Percentiles rank a stretch among this genome's conserved stretches.
Conservation (phyloP, 306 rosid genomes). For the Arachis hypogaea region DNA sequence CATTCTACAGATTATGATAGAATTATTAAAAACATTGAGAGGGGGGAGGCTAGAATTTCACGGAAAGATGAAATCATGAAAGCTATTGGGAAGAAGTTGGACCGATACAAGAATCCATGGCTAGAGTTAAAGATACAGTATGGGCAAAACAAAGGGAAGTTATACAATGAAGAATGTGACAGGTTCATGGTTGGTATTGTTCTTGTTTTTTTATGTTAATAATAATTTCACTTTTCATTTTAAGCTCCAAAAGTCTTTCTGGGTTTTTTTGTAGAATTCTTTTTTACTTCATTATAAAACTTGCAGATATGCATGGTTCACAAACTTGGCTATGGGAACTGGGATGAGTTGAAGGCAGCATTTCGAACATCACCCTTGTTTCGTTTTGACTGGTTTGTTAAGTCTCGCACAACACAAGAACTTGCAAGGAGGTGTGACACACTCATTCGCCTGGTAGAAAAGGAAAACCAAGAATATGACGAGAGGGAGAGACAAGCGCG, state of each 20-base stretch:
- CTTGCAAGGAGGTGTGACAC: conserved; percentile 99
- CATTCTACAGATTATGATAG: conserved; percentile 81
- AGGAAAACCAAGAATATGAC: conserved; percentile 97
- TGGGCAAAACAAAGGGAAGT: conserved; percentile 98
- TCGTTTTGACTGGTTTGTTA: conserved; percentile 99
- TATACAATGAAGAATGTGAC: conserved; percentile 99
- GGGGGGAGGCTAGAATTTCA: conserved; percentile 99
- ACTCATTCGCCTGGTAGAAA: conserved; percentile 88
- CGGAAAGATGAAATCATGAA: conserved; percentile 99
- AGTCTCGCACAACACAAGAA: conserved; percentile 99
- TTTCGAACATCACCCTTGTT: conserved; percentile 96
- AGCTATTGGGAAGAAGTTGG: conserved; percentile 97
- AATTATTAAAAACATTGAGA: conserved; percentile 94
- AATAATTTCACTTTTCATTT: not conserved
- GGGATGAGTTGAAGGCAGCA: conserved; percentile 99
- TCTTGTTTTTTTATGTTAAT: not conserved
- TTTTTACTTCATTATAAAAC: not conserved
- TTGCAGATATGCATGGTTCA: conserved; percentile 96
- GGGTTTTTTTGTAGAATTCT: not conserved
- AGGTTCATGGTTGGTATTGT: conserved; percentile 78
- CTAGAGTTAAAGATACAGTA: conserved; percentile 92
- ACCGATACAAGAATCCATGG: conserved; percentile 99
- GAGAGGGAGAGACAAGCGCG: conserved; percentile 99
- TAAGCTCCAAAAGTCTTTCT: conserved; percentile 5
- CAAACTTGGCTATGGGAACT: conserved; percentile 98